Conservation (phyloP, 225 moss, liverwort and hornwort species). For the Bryum argenteum region DNA sequence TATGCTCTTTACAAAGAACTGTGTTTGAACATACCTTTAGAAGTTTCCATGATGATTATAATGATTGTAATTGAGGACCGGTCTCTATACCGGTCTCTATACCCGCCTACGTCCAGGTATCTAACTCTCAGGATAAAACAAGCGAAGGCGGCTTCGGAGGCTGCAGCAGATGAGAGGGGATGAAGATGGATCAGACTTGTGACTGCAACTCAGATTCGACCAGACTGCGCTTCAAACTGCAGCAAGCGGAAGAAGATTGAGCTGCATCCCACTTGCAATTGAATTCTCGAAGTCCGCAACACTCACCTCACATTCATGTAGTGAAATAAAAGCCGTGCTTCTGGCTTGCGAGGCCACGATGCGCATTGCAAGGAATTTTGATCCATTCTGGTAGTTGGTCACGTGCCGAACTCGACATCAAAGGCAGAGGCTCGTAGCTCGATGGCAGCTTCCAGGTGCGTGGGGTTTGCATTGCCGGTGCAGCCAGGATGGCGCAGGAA, state of each 20-base stretch:
- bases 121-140: neutral
- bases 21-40: no score
- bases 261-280: neutral
- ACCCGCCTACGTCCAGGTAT: neutral
- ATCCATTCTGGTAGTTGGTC: conserved; percentile 12
- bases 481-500: conserved; percentile 37
- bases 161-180: neutral
- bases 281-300: neutral
- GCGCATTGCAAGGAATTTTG: conserved; percentile 12
- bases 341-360: conserved; percentile 15
- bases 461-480: conserved; percentile 52
- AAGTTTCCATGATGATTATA: no score
- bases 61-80: conserved; percentile 1
- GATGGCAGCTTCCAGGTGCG: conserved; percentile 54
- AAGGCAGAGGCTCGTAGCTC: neutral
- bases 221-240: neutral
- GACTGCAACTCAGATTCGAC: neutral
- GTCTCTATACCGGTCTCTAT: neutral
- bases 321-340: neutral
- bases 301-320: neutral
- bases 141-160: neutral
- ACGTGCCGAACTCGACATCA: conserved; percentile 2
- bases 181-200: neutral
- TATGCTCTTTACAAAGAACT: no score
- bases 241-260: neutral